Percentiles rank a stretch among this genome's conserved stretches.
Evolutionary conservation across 2,329 filamentous ascomycete genomes (phyloP).

Genomic region (Fusarium annulatum): DNA sequence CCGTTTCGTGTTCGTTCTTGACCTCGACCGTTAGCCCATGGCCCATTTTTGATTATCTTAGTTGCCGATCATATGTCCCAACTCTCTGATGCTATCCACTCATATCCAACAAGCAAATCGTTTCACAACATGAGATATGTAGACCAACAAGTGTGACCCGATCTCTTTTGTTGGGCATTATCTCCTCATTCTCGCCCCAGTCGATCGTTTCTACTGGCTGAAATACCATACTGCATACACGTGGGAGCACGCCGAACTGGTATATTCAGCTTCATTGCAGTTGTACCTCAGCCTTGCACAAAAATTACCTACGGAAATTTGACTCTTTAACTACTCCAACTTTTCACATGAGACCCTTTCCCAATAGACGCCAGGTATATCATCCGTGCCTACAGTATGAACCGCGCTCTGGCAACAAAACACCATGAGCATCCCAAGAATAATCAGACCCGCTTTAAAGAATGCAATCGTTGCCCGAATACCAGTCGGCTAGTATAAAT

Average conservation of each 20-base stretch:
- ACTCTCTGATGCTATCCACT: neutral
- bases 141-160: neutral
- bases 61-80: slow-evolving; percentile 4
- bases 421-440: slow-evolving; percentile 11
- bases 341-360: slow-evolving; percentile 20
- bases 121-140: neutral
- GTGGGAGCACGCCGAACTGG: neutral
- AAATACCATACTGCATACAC: neutral
- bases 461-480: neutral
- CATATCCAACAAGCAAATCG: slow-evolving; percentile 1
- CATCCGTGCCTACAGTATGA: slow-evolving; percentile 16
- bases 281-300: neutral
- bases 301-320: neutral
- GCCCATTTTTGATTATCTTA: slow-evolving; percentile 33
- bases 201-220: neutral
- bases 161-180: neutral
- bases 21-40: slow-evolving; percentile 13
- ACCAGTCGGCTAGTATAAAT: neutral
- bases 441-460: neutral
- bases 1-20: slow-evolving; percentile 19
- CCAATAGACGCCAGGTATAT: slow-evolving; percentile 35
- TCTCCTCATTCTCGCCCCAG: neutral
- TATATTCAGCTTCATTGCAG: neutral
- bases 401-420: neutral
- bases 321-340: slow-evolving; percentile 15